Evolutionary conservation across 148 eudicot species (phyloP).

Genomic region (Spergularia bocconei): DNA sequence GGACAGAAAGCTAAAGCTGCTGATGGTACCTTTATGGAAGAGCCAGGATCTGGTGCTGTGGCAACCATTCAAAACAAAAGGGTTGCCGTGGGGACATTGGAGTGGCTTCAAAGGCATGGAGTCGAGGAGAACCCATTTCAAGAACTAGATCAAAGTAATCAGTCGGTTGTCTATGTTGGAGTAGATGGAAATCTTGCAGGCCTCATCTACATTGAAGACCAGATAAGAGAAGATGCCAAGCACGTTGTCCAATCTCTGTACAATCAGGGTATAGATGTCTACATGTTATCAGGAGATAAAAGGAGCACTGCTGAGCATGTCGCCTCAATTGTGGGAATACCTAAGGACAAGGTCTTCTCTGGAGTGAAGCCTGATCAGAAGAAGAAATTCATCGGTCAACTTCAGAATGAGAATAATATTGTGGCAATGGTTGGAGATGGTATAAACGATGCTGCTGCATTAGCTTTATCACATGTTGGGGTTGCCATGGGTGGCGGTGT

Average conservation of each 20-base stretch:
- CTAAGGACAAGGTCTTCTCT: slow-evolving; percentile 57
- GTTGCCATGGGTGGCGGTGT: slow-evolving; percentile 88
- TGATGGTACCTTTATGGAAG: slow-evolving; percentile 89
- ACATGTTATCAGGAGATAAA: slow-evolving; percentile 94
- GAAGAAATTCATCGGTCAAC: slow-evolving; percentile 59
- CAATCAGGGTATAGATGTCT: slow-evolving; percentile 63
- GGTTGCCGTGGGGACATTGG: slow-evolving; percentile 85
- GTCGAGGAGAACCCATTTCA: slow-evolving; percentile 46
- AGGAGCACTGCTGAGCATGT: slow-evolving; percentile 82
- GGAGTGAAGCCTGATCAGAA: slow-evolving; percentile 91
- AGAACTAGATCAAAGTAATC: slow-evolving; percentile 78
- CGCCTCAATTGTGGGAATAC: slow-evolving; percentile 87
- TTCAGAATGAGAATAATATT: slow-evolving; percentile 63
- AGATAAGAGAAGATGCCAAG: slow-evolving; percentile 88
- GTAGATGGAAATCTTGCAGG: slow-evolving; percentile 78
- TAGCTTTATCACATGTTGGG: slow-evolving; percentile 91
- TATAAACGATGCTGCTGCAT: slow-evolving; percentile 95
- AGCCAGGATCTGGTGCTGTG: slow-evolving; percentile 97
- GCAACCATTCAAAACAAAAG: slow-evolving; percentile 60
- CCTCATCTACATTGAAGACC: slow-evolving; percentile 86
- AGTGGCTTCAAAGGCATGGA: slow-evolving; percentile 90
- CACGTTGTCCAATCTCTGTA: slow-evolving; percentile 70
- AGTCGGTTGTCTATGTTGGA: slow-evolving; percentile 89
- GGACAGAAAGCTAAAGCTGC: slow-evolving; percentile 50
- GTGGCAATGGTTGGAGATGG: slow-evolving; percentile 99